Base-by-base conservation (phyloP, 768 basidiomycete species). In the Russula abietina region DNA sequence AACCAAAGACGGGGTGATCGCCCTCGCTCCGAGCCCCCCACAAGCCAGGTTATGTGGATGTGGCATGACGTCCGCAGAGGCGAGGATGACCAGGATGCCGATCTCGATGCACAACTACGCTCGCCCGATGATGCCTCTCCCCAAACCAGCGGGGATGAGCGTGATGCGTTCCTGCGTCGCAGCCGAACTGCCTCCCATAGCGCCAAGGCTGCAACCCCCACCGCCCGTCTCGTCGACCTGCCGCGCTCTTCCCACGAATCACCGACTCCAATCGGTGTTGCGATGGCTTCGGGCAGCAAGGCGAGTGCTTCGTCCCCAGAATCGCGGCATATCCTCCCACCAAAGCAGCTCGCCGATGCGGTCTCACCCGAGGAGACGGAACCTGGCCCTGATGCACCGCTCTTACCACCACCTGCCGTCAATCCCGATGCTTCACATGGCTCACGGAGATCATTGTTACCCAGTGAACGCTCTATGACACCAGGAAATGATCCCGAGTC, bases 101-200 rank as follows among this genome's bases (percentile, higher is more conserved):
- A 62, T 52, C 17, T 57, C 1, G 64, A 52, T 33, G 69, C 76
- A 3, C 53, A 64, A 10, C 8, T 64, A n/a, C 76, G 62, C 16
- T 55, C 60, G 1, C 72, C 78, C 12, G 87, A 84, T n/a, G 84
- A 88, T 72, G 86, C 86, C 38, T 84, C 84, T 28, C 86, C 88
- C 1, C 78, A 86, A 11, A 79, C 80, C 33, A 88, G 85, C 55
- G 88, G 88, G 7, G 87, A 87, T 69, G 88, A 88, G 70, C 76
- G 73, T 3, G 87, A 88, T 68, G 77, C 88, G 0, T 87, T 89
- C 77, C 75, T 87, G 4, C 79, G 76, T 57, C 75, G 72, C 1
- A 76, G 75, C 32, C 22, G 43, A n/a, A 52, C 43, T 19, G 39
- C 54, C 19, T 24, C 57, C n/a, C 30, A 41, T 4, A 30, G 26